Base-by-base conservation (phyloP, 805 yeast genomes). In the Cyberlindnera xylosilytica region DNA sequence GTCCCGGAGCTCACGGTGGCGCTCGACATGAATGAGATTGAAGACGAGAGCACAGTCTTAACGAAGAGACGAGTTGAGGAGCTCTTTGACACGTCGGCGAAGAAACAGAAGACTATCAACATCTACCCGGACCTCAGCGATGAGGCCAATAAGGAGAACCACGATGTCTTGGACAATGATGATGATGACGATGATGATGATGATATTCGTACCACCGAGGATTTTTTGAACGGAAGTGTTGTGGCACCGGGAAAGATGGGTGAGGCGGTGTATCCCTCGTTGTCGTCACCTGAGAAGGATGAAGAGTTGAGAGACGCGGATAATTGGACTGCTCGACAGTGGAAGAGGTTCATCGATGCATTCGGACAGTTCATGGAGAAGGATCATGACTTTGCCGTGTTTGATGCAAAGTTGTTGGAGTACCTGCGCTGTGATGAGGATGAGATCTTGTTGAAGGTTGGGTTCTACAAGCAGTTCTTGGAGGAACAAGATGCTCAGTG, bases 1-100 rank as follows among this genome's bases (percentile, higher is more conserved):
- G 46, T 53, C 6, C 60, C 60, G 4, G 57, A 56, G 28, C 36
- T 56, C 6, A 52, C 58, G 6, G 52, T 51, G 2, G 28, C 50
- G 13, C 30, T 49, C 20, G 43, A 42, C 13, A 34, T 37, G 17
- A 34, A 39, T 20, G 34, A 34, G 4, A 32, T 34, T 11, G 16
- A 24, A 4, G 42, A 44, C 16, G 36, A 34, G 13, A 39, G 40
- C 17, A 36, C 42, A 6, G 29, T 39, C 20, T 16, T 39, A 31
- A 38, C 24, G 3, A 32, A 4, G 26, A 36, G n/a, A 16, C 18
- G 20, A 12, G 15, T 15, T 3, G 19, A 27, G 20, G 5, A 19
- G 19, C 11, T 3, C 8, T 27, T 5, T 10, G 30, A 8, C 23
- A 26, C 22, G 18, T 17, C 13, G 20, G 18, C 22, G 13, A 15